Evolutionary conservation across 2,329 filamentous ascomycete genomes (phyloP).

Genomic region (Scedosporium apiospermum): DNA sequence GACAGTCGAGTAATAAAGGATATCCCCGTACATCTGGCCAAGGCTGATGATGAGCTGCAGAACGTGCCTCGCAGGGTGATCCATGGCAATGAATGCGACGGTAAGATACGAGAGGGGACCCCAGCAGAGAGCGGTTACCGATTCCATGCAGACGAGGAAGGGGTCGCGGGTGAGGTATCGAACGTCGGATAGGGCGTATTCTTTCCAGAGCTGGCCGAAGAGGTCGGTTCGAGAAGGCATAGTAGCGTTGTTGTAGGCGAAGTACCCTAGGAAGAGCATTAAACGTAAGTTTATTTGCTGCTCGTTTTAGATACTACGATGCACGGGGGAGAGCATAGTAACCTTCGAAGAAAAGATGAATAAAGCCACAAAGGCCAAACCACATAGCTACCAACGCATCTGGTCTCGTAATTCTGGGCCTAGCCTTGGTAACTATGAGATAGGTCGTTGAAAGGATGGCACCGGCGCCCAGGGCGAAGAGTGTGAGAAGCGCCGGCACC

Average conservation of each 20-base stretch:
- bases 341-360: constrained; percentile 35
- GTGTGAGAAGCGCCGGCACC: constrained; percentile 46
- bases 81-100: constrained; percentile 31
- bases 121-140: constrained; percentile 42
- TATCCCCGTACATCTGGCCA: constrained; percentile 41
- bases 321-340: constrained; percentile 9
- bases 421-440: constrained; percentile 38
- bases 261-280: constrained; percentile 31
- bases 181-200: constrained; percentile 46
- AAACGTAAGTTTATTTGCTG: not conserved
- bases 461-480: constrained; percentile 48
- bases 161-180: constrained; percentile 42
- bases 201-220: constrained; percentile 48
- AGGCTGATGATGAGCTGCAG: constrained; percentile 36
- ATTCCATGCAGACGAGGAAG: constrained; percentile 46
- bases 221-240: constrained; percentile 31
- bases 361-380: constrained; percentile 61
- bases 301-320: not conserved
- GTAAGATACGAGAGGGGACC: constrained; percentile 41
- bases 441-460: constrained; percentile 49
- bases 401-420: constrained; percentile 38
- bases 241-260: constrained; percentile 29
- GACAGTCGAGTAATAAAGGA: constrained; percentile 41
- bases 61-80: constrained; percentile 36
- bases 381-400: constrained; percentile 59